phyloP scores from a whole-genome alignment of 176 grass and related monocot genomes.

The Cocos nucifera region DNA sequence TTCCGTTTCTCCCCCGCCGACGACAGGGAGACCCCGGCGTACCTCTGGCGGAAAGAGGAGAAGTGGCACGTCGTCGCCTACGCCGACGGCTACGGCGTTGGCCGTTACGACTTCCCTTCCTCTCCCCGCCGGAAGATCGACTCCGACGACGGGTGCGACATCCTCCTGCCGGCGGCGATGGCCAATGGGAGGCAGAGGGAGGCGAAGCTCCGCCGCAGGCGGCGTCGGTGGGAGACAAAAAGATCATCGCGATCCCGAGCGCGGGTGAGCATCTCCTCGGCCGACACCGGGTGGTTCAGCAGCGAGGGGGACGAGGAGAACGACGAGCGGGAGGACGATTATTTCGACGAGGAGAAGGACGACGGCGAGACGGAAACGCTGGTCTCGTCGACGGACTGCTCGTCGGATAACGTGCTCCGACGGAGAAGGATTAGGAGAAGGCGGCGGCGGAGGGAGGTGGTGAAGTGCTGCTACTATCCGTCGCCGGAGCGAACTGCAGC shows the following conservation, averaged over 20 bases:
- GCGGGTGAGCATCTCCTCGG: background rate
- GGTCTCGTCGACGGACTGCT: slow-evolving; percentile 36
- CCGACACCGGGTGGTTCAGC: slow-evolving; percentile 73
- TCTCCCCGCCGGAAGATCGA: slow-evolving; percentile 17
- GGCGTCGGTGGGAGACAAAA: slow-evolving; percentile 4
- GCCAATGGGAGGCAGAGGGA: background rate
- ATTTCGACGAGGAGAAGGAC: background rate
- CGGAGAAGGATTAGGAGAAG: background rate
- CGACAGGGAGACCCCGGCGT: slow-evolving; percentile 21
- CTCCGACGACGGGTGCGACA: slow-evolving; percentile 1
- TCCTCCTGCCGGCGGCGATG: background rate
- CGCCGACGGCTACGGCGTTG: slow-evolving; percentile 6
- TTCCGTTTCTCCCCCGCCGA: background rate
- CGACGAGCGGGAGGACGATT: background rate
- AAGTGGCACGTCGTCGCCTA: slow-evolving; percentile 52
- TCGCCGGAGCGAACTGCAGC: background rate
- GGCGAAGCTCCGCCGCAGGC: background rate
- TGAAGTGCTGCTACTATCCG: background rate
- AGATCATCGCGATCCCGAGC: background rate
- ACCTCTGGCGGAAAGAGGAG: slow-evolving; percentile 66
- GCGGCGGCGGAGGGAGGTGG: background rate
- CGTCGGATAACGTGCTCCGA: slow-evolving; percentile 20
- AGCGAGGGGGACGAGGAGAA: slow-evolving; percentile 32
- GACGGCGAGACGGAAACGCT: background rate
- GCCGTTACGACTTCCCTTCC: slow-evolving; percentile 10